phyloP scores from a whole-genome alignment of 352 stramenopile genomes.

The Pythium rishiriense region DNA sequence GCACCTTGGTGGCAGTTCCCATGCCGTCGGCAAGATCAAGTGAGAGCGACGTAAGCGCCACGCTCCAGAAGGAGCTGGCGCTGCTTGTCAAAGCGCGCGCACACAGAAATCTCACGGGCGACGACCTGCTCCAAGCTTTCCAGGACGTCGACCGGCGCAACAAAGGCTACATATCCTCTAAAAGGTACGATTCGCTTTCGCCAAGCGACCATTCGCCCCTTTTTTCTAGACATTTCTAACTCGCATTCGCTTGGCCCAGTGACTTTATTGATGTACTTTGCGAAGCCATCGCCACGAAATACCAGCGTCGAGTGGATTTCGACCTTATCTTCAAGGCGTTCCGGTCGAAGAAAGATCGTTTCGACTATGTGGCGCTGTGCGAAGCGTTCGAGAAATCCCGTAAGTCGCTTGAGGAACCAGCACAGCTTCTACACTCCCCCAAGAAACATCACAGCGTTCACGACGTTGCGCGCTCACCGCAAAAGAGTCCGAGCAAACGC shows the following conservation, averaged over 20 bases:
- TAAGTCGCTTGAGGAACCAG: neutral
- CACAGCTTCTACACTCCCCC: neutral
- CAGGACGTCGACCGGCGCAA: constrained; percentile 14
- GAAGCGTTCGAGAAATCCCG: constrained; percentile 11
- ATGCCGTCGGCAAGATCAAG: constrained; percentile 19
- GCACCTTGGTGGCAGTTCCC: neutral
- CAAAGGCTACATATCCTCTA: constrained; percentile 19
- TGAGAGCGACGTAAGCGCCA: neutral
- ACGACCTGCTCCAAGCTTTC: constrained; percentile 22
- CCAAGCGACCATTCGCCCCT: no score
- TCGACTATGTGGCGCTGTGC: constrained; percentile 27
- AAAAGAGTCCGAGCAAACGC: constrained; percentile 12
- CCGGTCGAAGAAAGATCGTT: constrained; percentile 4
- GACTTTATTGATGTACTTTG: constrained; percentile 17
- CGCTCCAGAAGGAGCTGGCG: constrained; percentile 3
- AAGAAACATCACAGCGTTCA: neutral
- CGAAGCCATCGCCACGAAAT: constrained; percentile 14
- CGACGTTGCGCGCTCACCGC: constrained; percentile 2
- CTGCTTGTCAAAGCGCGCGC: constrained; percentile 1
- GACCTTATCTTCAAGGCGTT: constrained; percentile 16
- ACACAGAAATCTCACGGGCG: constrained; percentile 9
- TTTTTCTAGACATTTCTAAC: no score
- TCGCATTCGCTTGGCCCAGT: neutral
- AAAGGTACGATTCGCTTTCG: constrained; percentile 13
- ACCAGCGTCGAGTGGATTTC: constrained; percentile 24